Evolutionary conservation across 495 filamentous ascomycete genomes (phyloP), one percentile per base, ranked within the genome.

Genomic region (Hyphodiscus hymeniophilus): DNA sequence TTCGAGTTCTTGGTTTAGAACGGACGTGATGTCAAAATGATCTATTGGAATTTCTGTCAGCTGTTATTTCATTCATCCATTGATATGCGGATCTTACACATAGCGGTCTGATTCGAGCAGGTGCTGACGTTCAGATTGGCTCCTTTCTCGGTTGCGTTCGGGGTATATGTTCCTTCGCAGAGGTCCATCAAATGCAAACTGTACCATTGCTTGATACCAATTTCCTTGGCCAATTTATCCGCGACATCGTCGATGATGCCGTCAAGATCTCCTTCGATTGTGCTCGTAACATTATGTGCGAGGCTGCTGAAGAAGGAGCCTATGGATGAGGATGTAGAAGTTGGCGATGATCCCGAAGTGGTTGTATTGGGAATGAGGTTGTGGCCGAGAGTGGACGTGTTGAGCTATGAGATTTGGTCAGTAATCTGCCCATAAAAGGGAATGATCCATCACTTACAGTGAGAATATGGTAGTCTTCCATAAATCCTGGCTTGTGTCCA

Each of bases 121-220:
- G 59, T 56, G 0, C 72, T 77, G 13, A 82, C 65, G 48, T 84
- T 79, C 51, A 72, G 72, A 50, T 63, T 50, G 4, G 69, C 63
- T 7, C 59, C 58, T 10, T 63, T 47, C 12, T 66, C 56, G 1
- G 78, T 82, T 7, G 67, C 69, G 49, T 71, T 70, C 0, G 77
- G 77, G 17, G 58, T 58, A 67, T 74, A 79, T 57, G 69, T 57
- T 33, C 87, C 85, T 51, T 76, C 61, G 52, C 87, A 91, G 56
- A 80, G 75, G 46, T 78, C 71, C 64, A 88, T 75, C 42, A 87
- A 58, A 55, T 91, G 83, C 17, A 81, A 56, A 33, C 78, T 80
- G 64, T 91, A 91, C 66, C 82, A 94, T 54, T 86, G 72, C n/a
- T 77, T 69, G 42, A 86, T 71, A 12, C 76, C 76, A 4, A 80